phyloP scores from a whole-genome alignment of 495 filamentous ascomycete species.

The Aspergillus sparsus region DNA sequence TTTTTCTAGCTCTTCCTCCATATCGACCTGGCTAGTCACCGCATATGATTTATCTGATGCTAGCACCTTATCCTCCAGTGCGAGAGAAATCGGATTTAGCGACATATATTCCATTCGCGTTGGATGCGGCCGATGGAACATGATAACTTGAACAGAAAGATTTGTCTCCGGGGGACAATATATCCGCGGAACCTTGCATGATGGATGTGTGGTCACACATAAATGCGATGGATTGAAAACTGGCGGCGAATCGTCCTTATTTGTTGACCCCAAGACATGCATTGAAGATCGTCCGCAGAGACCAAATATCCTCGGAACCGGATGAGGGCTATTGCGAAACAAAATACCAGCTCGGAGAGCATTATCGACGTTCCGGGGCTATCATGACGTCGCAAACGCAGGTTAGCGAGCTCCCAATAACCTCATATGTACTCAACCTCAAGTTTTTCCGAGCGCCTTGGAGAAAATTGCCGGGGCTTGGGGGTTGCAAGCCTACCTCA shows the following conservation, averaged over 20 bases:
- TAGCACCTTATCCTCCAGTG: conserved; percentile 72
- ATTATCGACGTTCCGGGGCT: conserved; percentile 79
- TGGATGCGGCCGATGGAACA: conserved; percentile 85
- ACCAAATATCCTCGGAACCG: conserved; percentile 76
- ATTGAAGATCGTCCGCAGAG: conserved; percentile 81
- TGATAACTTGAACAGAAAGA: conserved; percentile 78
- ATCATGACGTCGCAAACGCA: conserved; percentile 12
- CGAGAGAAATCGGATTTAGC: conserved; percentile 81
- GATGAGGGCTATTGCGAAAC: conserved; percentile 79
- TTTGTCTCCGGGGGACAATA: conserved; percentile 62
- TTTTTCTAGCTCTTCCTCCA: conserved; percentile 63
- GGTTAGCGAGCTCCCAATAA: conserved; percentile 8
- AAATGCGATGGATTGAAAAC: conserved; percentile 71
- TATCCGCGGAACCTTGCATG: conserved; percentile 65
- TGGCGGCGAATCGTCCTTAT: conserved; percentile 50
- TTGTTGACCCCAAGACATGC: conserved; percentile 82
- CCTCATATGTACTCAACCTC: no score
- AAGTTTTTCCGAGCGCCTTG: no score
- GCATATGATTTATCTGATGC: conserved; percentile 30
- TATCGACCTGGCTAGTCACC: conserved; percentile 36
- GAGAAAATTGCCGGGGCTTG: no score
- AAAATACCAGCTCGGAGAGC: conserved; percentile 82
- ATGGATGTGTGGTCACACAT: conserved; percentile 59
- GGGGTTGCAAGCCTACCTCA: conserved; percentile 57
- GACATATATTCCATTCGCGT: conserved; percentile 96